phyloP scores from a whole-genome alignment of 176 grass and related monocot species.

The barley (Hordeum vulgare) region MorexV3_pseudomolecules_assembly NC_058521.1:148185060-148185559 shows the following conservation, averaged over 20 bases:
- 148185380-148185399: background rate
- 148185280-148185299: slow-evolving; percentile 57
- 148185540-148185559: background rate
- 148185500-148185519: slow-evolving; percentile 85
- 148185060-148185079: slow-evolving; percentile 85
- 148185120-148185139: background rate
- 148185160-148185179: slow-evolving; percentile 93
- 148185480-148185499: slow-evolving; percentile 79
- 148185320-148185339: slow-evolving; percentile 72
- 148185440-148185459: slow-evolving; percentile 78
- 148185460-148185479: slow-evolving; percentile 91
- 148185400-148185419: slow-evolving; percentile 23
- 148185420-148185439: slow-evolving; percentile 88
- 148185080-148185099: slow-evolving; percentile 40
- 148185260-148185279: background rate
- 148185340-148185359: slow-evolving; percentile 63
- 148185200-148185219: slow-evolving; percentile 60
- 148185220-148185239: background rate
- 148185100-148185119: background rate
- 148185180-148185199: slow-evolving; percentile 76
- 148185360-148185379: background rate
- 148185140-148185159: slow-evolving; percentile 64
- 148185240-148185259: background rate
- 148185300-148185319: slow-evolving; percentile 77
- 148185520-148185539: slow-evolving; percentile 42